Percentiles rank a stretch among this genome's conserved stretches.
Evolutionary conservation across 2,329 filamentous ascomycete species (phyloP).

Genomic region (Trichoderma oligosporum): DNA sequence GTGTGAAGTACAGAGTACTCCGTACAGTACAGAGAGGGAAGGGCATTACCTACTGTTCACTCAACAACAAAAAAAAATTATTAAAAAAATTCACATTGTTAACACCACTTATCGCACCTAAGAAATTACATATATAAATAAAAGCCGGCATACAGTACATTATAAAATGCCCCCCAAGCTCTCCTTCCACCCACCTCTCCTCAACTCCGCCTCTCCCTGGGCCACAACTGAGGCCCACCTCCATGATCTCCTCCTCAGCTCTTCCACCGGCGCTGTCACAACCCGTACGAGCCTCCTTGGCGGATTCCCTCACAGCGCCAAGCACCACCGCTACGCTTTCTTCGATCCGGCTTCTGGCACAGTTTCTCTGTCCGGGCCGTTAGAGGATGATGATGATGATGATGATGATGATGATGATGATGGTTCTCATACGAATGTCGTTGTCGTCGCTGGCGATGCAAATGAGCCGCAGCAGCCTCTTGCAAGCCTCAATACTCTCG

Average conservation of each 20-base stretch:
- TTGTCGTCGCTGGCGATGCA: background rate
- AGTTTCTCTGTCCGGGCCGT: constrained; percentile 16
- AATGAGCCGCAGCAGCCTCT: constrained; percentile 20
- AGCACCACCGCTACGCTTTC: constrained; percentile 61
- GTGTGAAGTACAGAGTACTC: no score
- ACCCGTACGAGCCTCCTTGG: constrained; percentile 64
- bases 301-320: constrained; percentile 61
- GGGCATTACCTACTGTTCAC: no score
- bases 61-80: no score
- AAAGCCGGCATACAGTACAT: no score
- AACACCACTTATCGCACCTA: no score
- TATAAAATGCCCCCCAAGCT: constrained; percentile 33
- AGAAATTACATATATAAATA: background rate
- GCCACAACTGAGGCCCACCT: constrained; percentile 64
- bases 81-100: no score
- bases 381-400: no score
- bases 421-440: background rate
- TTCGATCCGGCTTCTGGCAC: constrained; percentile 45
- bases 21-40: no score
- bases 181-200: constrained; percentile 58
- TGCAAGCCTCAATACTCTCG: constrained; percentile 64
- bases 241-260: constrained; percentile 54
- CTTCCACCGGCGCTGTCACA: constrained; percentile 68
- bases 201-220: constrained; percentile 76
- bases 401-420: no score